Evolutionary conservation across 495 filamentous ascomycete genomes (phyloP).

Genomic region (Hypoxylon lenormandii): DNA sequence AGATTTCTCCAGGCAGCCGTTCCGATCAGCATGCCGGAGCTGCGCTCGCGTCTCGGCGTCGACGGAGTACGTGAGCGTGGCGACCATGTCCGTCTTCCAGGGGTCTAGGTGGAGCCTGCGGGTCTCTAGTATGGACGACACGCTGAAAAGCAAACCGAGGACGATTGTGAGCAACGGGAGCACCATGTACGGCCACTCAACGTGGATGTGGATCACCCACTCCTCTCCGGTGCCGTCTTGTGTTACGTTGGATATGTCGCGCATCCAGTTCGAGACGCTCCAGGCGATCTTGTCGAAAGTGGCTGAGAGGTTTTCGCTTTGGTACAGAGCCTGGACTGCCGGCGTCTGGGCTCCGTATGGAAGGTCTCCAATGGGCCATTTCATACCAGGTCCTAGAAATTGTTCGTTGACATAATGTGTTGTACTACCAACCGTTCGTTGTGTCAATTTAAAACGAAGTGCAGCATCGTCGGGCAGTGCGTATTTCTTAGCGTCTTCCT

Average conservation of each 20-base stretch:
- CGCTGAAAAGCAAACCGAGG: slow-evolving; percentile 17
- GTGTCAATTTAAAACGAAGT: slow-evolving; percentile 10
- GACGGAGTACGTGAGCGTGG: slow-evolving; percentile 35
- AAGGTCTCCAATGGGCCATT: slow-evolving; percentile 2
- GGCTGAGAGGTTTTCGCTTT: slow-evolving; percentile 22
- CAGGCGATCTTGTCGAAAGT: slow-evolving; percentile 27
- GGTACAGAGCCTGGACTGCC: slow-evolving; percentile 18
- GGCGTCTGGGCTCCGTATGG: not conserved
- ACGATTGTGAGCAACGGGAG: slow-evolving; percentile 20
- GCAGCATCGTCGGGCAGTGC: slow-evolving; percentile 2
- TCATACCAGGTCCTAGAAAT: slow-evolving; percentile 14
- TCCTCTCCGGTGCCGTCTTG: slow-evolving; percentile 17
- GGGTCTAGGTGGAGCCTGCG: slow-evolving; percentile 20
- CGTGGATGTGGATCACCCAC: slow-evolving; percentile 31
- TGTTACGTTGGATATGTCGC: slow-evolving; percentile 21
- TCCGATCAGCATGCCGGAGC: slow-evolving; percentile 27
- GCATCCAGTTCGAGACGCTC: slow-evolving; percentile 30
- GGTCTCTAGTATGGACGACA: slow-evolving; percentile 28
- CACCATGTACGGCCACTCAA: slow-evolving; percentile 38
- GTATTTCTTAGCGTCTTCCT: slow-evolving; percentile 1
- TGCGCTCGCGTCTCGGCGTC: slow-evolving; percentile 35
- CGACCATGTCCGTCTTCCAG: slow-evolving; percentile 39
- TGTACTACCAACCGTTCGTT: slow-evolving; percentile 27
- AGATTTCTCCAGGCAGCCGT: slow-evolving; percentile 20
- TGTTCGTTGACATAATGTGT: slow-evolving; percentile 23